phyloP scores from a whole-genome alignment of 345 rosid species.

The Pugionium dolabratum region DNA sequence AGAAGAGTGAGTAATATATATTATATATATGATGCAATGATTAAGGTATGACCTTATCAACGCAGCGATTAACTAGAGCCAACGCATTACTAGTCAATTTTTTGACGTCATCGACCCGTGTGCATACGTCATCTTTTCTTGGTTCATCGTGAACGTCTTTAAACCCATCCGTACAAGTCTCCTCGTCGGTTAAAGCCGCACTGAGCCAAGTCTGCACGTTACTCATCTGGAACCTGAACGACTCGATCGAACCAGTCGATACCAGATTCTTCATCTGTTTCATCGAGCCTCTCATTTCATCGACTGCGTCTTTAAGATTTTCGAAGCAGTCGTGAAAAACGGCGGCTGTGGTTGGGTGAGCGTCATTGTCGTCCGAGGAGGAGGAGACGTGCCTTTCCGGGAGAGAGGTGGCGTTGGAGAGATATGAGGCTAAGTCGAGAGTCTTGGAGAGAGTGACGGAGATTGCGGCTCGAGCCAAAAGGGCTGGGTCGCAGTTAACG shows the following conservation, averaged over 20 bases:
- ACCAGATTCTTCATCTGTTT: slow-evolving; percentile 67
- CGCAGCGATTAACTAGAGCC: slow-evolving; percentile 66
- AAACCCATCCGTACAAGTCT: slow-evolving; percentile 87
- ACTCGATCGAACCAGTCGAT: slow-evolving; percentile 43
- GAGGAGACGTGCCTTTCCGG: slow-evolving; percentile 22
- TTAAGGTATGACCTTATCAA: slow-evolving; percentile 46
- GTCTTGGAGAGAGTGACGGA: slow-evolving; percentile 56
- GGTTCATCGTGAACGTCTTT: slow-evolving; percentile 56
- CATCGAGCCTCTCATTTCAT: slow-evolving; percentile 74
- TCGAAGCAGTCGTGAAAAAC: slow-evolving; percentile 84
- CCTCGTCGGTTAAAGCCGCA: slow-evolving; percentile 86
- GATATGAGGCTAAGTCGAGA: slow-evolving; percentile 50
- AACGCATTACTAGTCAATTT: slow-evolving; percentile 80
- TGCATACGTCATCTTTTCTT: slow-evolving; percentile 52
- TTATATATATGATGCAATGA: background rate
- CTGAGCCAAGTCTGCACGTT: slow-evolving; percentile 97
- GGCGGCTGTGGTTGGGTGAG: slow-evolving; percentile 41
- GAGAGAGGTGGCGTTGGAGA: slow-evolving; percentile 58
- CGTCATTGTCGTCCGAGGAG: slow-evolving; percentile 29
- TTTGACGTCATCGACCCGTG: slow-evolving; percentile 56
- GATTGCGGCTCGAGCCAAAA: slow-evolving; percentile 72
- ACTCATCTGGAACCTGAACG: slow-evolving; percentile 74
- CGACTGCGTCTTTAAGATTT: slow-evolving; percentile 83
- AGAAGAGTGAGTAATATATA: background rate
- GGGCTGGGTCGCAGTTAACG: slow-evolving; percentile 51